Evolutionary conservation across 2,329 filamentous ascomycete species (phyloP), one percentile per base, ranked within the genome.

Genomic region (Penicillium sp.): DNA sequence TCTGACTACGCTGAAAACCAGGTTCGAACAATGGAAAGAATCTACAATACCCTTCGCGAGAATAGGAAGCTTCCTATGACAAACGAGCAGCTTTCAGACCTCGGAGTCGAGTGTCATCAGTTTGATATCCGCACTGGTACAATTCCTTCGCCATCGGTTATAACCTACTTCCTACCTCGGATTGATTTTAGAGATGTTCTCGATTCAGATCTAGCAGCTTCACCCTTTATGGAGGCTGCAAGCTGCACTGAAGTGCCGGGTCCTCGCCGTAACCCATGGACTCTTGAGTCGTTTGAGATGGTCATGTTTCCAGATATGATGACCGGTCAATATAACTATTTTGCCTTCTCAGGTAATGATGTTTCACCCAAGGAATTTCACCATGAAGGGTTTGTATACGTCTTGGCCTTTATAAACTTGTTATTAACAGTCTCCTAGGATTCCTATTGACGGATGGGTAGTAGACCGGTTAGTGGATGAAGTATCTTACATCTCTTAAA

Each of bases 11-110:
- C 26, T 42, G 14, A 16, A 42, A 42, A 18, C 26, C 23, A 42
- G 26, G 6, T 32, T 32, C 42, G 3, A 44, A 44, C 27, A 32
- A 44, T 32, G 42, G 42, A 32, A 23, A 26, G 27, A 26, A 44
- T 44, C 26, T 44, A 2, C 18, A 45, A 45, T 2, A 45, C 30
- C 18, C 43, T 45, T 45, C 18, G 29, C 43, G 30, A 45, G 29
- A 45, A 45, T 45, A 45, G 30, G 30, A 45, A 45, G 30, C 13
- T 45, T 45, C 43, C 30, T 35, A 45, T 45, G 43, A 45, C 43
- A 45, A 29, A 45, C 43, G 29, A 35, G 18, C 18, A 35, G 43
- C 43, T 45, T 45, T 45, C 42, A 45, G 42, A 45, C 29, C 43
- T 45, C 43, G 43, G 43, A 45, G 30, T 45, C 43, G 30, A 45